Conservation (phyloP, 2,329 filamentous ascomycete species). For the Fusarium piperis region DNA sequence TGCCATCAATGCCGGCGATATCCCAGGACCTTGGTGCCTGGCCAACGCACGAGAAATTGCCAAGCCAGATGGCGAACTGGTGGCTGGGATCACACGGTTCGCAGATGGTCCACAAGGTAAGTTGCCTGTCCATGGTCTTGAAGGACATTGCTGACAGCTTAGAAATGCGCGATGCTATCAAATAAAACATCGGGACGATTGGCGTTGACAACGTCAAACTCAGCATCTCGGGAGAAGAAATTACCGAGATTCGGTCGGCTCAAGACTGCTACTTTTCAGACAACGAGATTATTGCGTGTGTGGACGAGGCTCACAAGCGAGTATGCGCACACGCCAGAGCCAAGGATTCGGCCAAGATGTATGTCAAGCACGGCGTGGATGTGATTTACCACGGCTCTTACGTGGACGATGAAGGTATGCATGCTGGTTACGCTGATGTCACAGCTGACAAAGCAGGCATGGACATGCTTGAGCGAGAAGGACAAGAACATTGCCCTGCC, state of each 20-base stretch:
- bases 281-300: constrained; percentile 15
- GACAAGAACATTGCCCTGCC: constrained; percentile 12
- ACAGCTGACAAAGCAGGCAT: background rate
- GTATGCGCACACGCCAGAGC: constrained; percentile 24
- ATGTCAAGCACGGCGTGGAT: constrained; percentile 20
- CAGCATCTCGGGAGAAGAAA: constrained; percentile 23
- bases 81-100: constrained; percentile 21
- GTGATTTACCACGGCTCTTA: constrained; percentile 26
- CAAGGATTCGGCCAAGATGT: constrained; percentile 25
- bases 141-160: background rate
- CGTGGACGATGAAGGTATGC: constrained; percentile 22
- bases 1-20: constrained; percentile 23
- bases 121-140: background rate
- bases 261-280: constrained; percentile 28
- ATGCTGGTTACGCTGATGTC: too few relatives aligned
- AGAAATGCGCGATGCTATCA: background rate
- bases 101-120: background rate
- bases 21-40: constrained; percentile 21
- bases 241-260: constrained; percentile 13
- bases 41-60: constrained; percentile 27
- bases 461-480: constrained; percentile 1
- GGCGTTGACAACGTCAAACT: constrained; percentile 21
- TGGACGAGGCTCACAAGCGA: constrained; percentile 22
- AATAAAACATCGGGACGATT: constrained; percentile 9
- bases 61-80: constrained; percentile 17